Evolutionary conservation across 1,284 basidiomycete genomes (phyloP).

Genomic region (Ganoderma multipileum): DNA sequence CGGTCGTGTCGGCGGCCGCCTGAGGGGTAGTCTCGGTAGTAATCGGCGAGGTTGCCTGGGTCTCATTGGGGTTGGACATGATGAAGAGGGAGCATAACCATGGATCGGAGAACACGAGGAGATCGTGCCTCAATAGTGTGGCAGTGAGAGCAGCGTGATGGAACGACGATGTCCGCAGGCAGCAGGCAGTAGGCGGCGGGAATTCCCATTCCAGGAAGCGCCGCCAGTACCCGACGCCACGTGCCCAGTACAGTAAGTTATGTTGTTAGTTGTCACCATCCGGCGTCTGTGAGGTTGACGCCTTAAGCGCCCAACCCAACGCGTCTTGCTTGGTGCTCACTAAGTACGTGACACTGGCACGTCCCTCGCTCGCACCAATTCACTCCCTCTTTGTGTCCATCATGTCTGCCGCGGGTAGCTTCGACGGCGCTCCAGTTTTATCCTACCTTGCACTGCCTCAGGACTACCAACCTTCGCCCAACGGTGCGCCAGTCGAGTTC

Average conservation of each 20-base stretch:
- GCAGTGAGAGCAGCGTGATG: conserved; percentile 10
- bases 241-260: not conserved
- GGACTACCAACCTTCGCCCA: conserved; percentile 67
- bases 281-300: too few relatives aligned
- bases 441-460: conserved; percentile 67
- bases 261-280: too few relatives aligned
- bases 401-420: conserved; percentile 28
- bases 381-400: not conserved
- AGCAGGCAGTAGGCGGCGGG: conserved; percentile 19
- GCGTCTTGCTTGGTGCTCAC: too few relatives aligned
- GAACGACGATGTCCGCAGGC: not conserved
- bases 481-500: conserved; percentile 58
- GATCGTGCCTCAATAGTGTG: conserved; percentile 12
- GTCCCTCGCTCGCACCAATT: not conserved
- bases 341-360: too few relatives aligned
- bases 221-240: conserved; percentile 16
- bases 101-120: not conserved
- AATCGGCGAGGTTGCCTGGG: not conserved
- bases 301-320: too few relatives aligned
- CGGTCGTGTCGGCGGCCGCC: conserved; percentile 31
- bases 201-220: conserved; percentile 24
- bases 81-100: conserved; percentile 16
- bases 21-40: not conserved
- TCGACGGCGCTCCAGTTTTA: conserved; percentile 44
- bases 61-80: conserved; percentile 15